phyloP scores from a whole-genome alignment of 306 rosid species.

The Cucumis cinereus region DNA sequence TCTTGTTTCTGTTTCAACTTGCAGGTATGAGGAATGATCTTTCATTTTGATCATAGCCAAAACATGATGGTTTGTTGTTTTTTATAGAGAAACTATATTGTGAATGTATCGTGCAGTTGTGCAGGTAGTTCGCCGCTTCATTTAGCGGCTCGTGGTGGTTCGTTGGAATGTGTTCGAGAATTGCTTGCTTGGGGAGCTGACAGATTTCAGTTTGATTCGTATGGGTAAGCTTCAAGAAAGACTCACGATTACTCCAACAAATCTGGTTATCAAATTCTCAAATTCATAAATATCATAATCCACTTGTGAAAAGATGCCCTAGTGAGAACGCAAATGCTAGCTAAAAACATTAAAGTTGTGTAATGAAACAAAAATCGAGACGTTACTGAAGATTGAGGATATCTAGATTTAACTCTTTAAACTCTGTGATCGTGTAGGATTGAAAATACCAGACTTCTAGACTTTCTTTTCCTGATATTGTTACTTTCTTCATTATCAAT shows the following conservation, averaged over 20 bases:
- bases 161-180: constrained; percentile 63
- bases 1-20: constrained; percentile 63
- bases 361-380: neutral
- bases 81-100: constrained; percentile 20
- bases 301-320: neutral
- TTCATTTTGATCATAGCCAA: neutral
- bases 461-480: neutral
- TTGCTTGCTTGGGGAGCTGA: constrained; percentile 94
- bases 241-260: neutral
- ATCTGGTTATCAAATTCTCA: neutral
- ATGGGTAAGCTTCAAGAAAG: constrained; percentile 39
- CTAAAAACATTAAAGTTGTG: neutral
- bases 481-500: neutral
- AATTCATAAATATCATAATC: neutral
- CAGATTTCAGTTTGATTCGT: constrained; percentile 58
- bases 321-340: neutral
- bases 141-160: constrained; percentile 80
- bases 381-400: neutral
- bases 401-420: neutral
- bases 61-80: constrained; percentile 6
- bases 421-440: neutral
- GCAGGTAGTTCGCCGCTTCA: constrained; percentile 79
- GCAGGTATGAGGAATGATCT: constrained; percentile 49
- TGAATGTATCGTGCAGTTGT: constrained; percentile 34
- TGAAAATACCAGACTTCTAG: neutral